Conservation (phyloP, 2,329 filamentous ascomycete species). For the Erysiphe pulchra region DNA sequence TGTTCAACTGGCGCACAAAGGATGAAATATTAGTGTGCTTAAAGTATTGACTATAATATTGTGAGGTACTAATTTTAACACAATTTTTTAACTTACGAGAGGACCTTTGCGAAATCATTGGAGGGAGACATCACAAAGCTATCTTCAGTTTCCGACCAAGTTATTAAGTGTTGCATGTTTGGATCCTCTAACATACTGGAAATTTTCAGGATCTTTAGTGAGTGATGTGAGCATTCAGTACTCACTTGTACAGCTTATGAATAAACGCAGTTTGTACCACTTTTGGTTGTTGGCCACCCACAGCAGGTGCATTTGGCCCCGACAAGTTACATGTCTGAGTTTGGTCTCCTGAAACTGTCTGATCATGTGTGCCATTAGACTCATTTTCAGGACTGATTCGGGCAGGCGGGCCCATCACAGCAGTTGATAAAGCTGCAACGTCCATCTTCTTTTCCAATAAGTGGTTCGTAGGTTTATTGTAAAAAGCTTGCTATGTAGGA, state of each 20-base stretch:
- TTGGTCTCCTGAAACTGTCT: constrained; percentile 13
- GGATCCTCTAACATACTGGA: constrained; percentile 84
- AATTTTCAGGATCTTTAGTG: constrained; percentile 4
- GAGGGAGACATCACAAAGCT: constrained; percentile 98
- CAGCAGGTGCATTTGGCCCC: constrained; percentile 16
- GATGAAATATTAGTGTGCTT: constrained; percentile 99
- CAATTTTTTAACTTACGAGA: constrained; percentile 46
- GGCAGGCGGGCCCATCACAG: constrained; percentile 16
- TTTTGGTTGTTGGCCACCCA: constrained; percentile 75
- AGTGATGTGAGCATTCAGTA: constrained; percentile 3
- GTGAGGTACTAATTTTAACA: neutral
- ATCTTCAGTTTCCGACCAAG: constrained; percentile 80
- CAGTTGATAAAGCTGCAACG: constrained; percentile 27
- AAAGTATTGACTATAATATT: constrained; percentile 59
- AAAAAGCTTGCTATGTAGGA: constrained; percentile 29
- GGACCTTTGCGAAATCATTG: constrained; percentile 89
- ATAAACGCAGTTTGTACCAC: constrained; percentile 97
- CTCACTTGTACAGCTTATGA: constrained; percentile 94
- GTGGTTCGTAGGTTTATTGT: constrained; percentile 31
- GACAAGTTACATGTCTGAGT: constrained; percentile 13
- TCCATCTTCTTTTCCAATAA: constrained; percentile 35
- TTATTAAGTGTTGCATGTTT: constrained; percentile 82
- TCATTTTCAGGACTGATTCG: constrained; percentile 13
- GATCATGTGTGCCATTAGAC: constrained; percentile 12
- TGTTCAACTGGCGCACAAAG: constrained; percentile 39